Base-by-base conservation (phyloP, 2,329 filamentous ascomycete genomes). In the Penicillium polonicum region DNA sequence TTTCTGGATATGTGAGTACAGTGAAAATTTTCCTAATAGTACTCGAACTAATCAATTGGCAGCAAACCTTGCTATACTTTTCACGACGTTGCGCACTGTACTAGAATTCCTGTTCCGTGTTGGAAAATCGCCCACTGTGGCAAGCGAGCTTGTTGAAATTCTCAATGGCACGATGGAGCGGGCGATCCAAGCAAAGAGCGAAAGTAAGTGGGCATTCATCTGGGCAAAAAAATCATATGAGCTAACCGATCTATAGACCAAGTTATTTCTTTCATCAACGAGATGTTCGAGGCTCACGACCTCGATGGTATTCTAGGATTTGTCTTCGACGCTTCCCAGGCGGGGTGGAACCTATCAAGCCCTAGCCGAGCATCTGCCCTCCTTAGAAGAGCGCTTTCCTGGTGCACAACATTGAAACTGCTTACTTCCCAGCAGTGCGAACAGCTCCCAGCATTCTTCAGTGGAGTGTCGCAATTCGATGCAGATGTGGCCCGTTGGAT, bases 101-200 rank as follows among this genome's bases (percentile, higher is more conserved):
- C 66, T 76, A 35, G 53, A 54, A 3, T 60, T 60, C 2, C 55
- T 71, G 6, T 74, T 75, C 54, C 58, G 64, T 7, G 23, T 62
- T 38, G 64, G 71, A 1, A 65, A 60, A 39, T 75, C 75, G 1
- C 75, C 73, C 0, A 74, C 72, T 49, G 68, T 72, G 31, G 71
- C 69, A 33, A 70, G 70, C 17, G 63, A 68, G 38, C 57, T 78
- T 8, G 49, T 78, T 35, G 75, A 77, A 36, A 70, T 75, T 25
- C 39, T 78, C 31, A 73, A 71, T 27, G 74, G 76, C 45, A 60
- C 62, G 1, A 52, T 75, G n/a, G 70, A 74, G 52, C 70, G 72
- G 35, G 65, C 69, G 25, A 60, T 76, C 8, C 59, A 68, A 19
- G 70, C 65, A 9, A 65, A 64, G 3, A 52, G 58, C 17, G 69